Evolutionary conservation across 2,329 filamentous ascomycete species (phyloP).

Genomic region (Blastomyces gilchristii): DNA sequence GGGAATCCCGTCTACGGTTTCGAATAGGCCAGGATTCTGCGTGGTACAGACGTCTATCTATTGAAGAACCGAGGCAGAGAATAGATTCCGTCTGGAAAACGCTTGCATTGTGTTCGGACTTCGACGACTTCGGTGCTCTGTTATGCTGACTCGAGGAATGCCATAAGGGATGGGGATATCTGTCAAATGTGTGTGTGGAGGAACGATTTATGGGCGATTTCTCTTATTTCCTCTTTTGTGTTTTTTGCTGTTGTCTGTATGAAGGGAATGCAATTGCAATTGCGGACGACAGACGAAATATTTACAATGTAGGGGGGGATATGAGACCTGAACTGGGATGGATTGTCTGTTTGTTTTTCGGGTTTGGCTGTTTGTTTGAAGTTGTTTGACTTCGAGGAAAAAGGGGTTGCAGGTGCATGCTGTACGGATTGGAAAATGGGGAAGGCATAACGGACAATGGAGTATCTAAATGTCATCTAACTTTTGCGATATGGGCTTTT

Average conservation of each 20-base stretch:
- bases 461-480: neutral
- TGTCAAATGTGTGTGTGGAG: neutral
- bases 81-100: neutral
- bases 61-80: neutral
- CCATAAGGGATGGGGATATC: neutral
- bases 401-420: too few species aligned
- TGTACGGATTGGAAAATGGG: too few species aligned
- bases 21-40: neutral
- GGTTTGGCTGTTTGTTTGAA: neutral
- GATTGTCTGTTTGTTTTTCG: neutral
- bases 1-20: conserved; percentile 18
- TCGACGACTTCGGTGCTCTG: neutral
- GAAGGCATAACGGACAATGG: neutral
- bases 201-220: neutral
- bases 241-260: neutral
- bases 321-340: neutral
- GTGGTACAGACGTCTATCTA: neutral
- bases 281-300: too few species aligned
- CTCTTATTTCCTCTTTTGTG: neutral
- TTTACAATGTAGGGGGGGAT: neutral
- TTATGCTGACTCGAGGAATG: neutral
- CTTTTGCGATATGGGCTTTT: neutral
- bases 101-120: neutral
- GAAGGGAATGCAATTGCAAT: too few species aligned
- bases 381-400: neutral